Conservation (phyloP, 768 basidiomycete genomes). For the Leccinum disarticulatum region DNA sequence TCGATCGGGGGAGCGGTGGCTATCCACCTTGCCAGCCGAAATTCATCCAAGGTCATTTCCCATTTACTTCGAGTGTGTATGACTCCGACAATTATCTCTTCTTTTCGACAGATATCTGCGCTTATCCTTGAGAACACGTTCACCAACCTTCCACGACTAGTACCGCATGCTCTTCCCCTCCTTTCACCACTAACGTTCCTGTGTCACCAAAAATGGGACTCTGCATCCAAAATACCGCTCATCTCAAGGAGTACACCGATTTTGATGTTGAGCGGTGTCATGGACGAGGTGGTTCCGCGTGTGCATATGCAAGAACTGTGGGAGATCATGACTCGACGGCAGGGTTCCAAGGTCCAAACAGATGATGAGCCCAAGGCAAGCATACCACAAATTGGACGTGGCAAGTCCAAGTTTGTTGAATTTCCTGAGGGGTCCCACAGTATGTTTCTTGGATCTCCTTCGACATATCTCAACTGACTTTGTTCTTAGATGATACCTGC, state of each 20-base stretch:
- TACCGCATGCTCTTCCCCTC: constrained; percentile 77
- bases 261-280: constrained; percentile 74
- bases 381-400: constrained; percentile 47
- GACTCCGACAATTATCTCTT: neutral
- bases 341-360: constrained; percentile 34
- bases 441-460: constrained; percentile 26
- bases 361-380: constrained; percentile 32
- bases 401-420: constrained; percentile 55
- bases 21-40: constrained; percentile 81
- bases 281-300: constrained; percentile 54
- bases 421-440: constrained; percentile 58
- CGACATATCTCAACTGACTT: neutral
- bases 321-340: constrained; percentile 53
- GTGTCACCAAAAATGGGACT: constrained; percentile 89
- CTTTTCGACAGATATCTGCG: constrained; percentile 56
- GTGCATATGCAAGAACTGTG: constrained; percentile 64
- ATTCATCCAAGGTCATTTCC: constrained; percentile 57
- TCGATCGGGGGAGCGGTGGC: constrained; percentile 93
- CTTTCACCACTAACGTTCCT: constrained; percentile 74
- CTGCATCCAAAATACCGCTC: constrained; percentile 58
- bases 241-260: constrained; percentile 70
- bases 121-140: constrained; percentile 95
- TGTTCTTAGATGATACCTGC: constrained; percentile 50
- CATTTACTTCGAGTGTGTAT: neutral
- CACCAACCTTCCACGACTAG: constrained; percentile 74